phyloP scores from a whole-genome alignment of 257 asterid genomes.

The Solanum piurae region DNA sequence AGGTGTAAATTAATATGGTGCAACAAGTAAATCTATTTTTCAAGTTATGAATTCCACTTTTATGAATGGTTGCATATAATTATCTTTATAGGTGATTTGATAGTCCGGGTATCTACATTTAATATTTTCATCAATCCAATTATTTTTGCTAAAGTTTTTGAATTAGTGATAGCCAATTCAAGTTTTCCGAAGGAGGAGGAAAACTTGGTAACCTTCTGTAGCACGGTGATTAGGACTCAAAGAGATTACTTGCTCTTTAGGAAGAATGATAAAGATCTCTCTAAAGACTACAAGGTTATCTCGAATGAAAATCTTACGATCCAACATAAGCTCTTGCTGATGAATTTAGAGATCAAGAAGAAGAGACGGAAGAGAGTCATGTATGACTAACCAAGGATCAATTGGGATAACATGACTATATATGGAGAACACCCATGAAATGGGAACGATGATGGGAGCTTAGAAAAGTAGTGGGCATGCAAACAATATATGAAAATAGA shows the following conservation, averaged over 20 bases:
- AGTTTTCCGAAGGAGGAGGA: background rate
- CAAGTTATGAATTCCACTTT: background rate
- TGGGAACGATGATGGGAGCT: background rate
- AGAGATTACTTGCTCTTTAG: background rate
- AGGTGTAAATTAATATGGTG: background rate
- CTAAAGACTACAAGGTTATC: background rate
- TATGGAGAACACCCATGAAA: no score
- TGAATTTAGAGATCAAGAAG: background rate
- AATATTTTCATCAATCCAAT: background rate
- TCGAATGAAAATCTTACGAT: background rate
- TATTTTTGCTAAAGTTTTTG: no score
- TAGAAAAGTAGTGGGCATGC: background rate
- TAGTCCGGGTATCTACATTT: background rate
- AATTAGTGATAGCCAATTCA: background rate
- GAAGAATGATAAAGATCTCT: background rate
- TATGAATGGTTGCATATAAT: no score
- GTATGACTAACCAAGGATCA: background rate
- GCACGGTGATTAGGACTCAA: background rate
- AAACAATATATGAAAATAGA: background rate
- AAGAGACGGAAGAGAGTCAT: background rate
- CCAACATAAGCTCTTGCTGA: background rate
- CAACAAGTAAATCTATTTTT: no score
- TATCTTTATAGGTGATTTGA: background rate
- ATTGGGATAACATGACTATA: background rate
- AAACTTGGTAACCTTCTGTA: background rate